Evolutionary conservation across 2,329 filamentous ascomycete species (phyloP), one percentile per base, ranked within the genome.

Genomic region (Diaporthe destruens): DNA sequence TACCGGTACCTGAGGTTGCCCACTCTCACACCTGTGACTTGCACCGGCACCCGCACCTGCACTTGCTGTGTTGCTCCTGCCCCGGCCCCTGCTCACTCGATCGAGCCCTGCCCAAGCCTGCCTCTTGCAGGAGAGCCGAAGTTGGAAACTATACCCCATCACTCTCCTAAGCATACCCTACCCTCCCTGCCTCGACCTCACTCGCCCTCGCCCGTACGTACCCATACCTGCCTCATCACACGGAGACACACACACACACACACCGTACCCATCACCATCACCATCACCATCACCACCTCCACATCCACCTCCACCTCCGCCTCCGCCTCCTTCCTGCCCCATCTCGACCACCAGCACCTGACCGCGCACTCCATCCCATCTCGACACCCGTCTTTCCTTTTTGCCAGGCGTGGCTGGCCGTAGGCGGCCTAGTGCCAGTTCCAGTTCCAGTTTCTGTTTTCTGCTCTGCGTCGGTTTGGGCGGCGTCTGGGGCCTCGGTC

Each of bases 1-100:
- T 74, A 74, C 72, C 71, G 66, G 72, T 74, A 74, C 72, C 59
- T 74, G 51, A 49, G 23, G n/a, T 18, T 29, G 18, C 44, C 59
- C 32, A 56, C 34, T 53, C 32, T 39, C 70, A 49, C 39, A n/a
- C n/a, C 51, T 51, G 25, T 59, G 53, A 65, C 44, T 16, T 36
- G 14, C 16, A 44, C 42, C 42, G 14, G 59, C 42, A 49, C 59
- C 59, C 25, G 59, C 59, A 36, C 44, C 59, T 65, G 59, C 44
- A 65, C 59, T 49, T 65, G 16, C 51, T 51, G 32, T 65, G 16
- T 65, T 51, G 32, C 44, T 53, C 23, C 44, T 51, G 61, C 61
- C 61, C 61, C 32, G 12, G 61, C 61, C 61, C 61, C 61, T 65
- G 61, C 61, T 18, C 47, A 34, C 32, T 51, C 61, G 69, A 71